Percentiles rank a stretch among this genome's conserved stretches.
Conservation (phyloP, 306 rosid species). For the Trifolium dubium region DNA sequence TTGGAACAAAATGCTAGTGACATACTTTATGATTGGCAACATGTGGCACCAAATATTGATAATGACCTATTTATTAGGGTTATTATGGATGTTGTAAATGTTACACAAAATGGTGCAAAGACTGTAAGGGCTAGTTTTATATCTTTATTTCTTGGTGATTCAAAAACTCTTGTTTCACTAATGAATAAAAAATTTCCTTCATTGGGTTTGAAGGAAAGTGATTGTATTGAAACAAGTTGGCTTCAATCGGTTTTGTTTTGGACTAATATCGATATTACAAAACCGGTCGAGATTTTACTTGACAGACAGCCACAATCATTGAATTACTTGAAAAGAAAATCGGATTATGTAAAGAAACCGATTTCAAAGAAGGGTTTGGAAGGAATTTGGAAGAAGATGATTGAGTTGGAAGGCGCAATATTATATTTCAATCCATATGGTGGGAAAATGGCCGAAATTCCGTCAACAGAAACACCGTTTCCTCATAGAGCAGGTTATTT, state of each 20-base stretch:
- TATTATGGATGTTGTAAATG: constrained; percentile 40
- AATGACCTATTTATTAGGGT: constrained; percentile 59
- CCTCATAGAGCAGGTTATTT: constrained; percentile 72
- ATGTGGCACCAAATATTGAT: constrained; percentile 49
- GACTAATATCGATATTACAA: constrained; percentile 47
- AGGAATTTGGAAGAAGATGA: constrained; percentile 72
- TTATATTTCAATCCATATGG: constrained; percentile 67
- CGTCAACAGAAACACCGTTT: constrained; percentile 56
- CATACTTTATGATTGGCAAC: constrained; percentile 69
- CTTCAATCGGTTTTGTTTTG: constrained; percentile 56
- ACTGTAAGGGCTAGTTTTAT: constrained; percentile 57
- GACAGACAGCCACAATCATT: constrained; percentile 54
- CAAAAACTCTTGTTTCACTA: constrained; percentile 49
- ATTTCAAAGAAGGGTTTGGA: constrained; percentile 57
- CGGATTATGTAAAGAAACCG: constrained; percentile 65
- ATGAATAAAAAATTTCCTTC: constrained; percentile 55
- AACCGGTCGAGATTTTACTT: constrained; percentile 54
- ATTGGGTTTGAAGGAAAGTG: constrained; percentile 53
- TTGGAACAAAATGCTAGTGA: constrained; percentile 59
- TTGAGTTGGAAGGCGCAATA: constrained; percentile 54
- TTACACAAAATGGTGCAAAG: constrained; percentile 29
- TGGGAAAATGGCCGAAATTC: constrained; percentile 71
- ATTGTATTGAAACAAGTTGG: constrained; percentile 68
- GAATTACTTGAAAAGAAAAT: constrained; percentile 68
- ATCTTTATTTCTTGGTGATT: constrained; percentile 67